Evolutionary conservation across 805 yeast genomes (phyloP).

Genomic region (Ogataea siamensis): DNA sequence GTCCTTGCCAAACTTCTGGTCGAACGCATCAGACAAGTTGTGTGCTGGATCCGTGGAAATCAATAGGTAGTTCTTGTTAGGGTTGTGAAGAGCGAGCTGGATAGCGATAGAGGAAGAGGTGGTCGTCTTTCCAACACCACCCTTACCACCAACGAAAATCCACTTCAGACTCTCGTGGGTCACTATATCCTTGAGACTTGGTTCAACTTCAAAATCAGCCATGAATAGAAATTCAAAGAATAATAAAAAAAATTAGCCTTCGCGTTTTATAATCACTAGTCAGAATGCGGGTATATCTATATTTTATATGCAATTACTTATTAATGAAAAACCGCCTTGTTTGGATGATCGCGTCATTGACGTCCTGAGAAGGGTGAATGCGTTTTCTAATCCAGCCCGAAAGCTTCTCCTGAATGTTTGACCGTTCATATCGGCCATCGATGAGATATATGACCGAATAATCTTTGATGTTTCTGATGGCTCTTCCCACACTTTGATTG

Average conservation of each 20-base stretch:
- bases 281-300: no score
- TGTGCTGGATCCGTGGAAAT: conserved; percentile 99
- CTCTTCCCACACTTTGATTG: conserved; percentile 89
- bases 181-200: conserved; percentile 66
- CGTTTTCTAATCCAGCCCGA: conserved; percentile 72
- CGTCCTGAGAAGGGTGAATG: conserved; percentile 12
- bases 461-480: conserved; percentile 81
- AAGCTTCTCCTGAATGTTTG: conserved; percentile 52
- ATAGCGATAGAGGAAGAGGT: conserved; percentile 94
- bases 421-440: conserved; percentile 56
- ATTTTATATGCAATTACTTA: conserved; percentile 1
- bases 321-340: conserved; percentile 17
- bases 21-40: conserved; percentile 95
- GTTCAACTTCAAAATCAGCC: conserved; percentile 62
- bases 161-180: conserved; percentile 74
- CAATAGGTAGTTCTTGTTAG: conserved; percentile 74
- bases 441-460: conserved; percentile 72
- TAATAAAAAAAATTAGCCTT: not conserved
- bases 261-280: no score
- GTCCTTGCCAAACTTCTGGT: conserved; percentile 96
- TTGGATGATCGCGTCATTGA: conserved; percentile 5
- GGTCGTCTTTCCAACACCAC: conserved; percentile 99
- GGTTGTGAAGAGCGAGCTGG: conserved; percentile 84
- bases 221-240: conserved; percentile 21
- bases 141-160: conserved; percentile 99